A percentile compares a stretch with the other conserved stretches of the same genome.
Conservation (phyloP, 1,139 yeast genomes). For the Dujonia santamariae region DNA sequence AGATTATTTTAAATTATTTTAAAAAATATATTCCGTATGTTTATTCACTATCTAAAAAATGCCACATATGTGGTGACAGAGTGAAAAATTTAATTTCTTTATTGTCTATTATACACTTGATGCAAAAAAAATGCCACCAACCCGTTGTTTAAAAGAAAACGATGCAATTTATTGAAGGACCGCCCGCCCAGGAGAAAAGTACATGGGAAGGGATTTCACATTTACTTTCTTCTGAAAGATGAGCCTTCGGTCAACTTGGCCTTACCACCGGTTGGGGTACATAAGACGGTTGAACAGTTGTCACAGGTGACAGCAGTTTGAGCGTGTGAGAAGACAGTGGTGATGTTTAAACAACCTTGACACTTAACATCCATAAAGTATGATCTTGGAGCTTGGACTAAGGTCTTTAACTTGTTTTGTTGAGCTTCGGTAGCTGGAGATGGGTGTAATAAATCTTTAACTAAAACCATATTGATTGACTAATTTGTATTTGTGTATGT, state of each 20-base stretch:
- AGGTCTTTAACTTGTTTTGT: conserved; percentile 96
- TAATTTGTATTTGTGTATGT: too few relatives aligned
- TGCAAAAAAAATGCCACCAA: too few relatives aligned
- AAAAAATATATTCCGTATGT: too few relatives aligned
- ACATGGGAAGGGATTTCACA: too few relatives aligned
- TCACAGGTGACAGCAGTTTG: conserved; percentile 99
- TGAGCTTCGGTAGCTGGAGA: conserved; percentile 92
- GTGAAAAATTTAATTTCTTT: too few relatives aligned
- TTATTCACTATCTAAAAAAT: too few relatives aligned
- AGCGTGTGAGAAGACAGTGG: conserved; percentile 99
- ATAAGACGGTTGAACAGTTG: conserved; percentile 95
- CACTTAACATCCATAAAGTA: conserved; percentile 99
- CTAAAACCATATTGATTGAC: conserved; percentile 93
- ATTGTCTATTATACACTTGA: too few relatives aligned
- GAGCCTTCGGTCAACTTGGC: conserved; percentile 99
- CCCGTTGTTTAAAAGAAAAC: too few relatives aligned
- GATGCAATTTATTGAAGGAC: too few relatives aligned
- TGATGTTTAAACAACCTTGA: conserved; percentile 98
- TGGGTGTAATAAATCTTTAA: conserved; percentile 98
- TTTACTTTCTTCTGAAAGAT: conserved; percentile 98
- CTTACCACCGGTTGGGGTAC: conserved; percentile 99
- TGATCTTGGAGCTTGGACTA: conserved; percentile 97
- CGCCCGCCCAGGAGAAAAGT: too few relatives aligned
- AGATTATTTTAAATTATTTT: too few relatives aligned
- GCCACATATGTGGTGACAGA: too few relatives aligned